Evolutionary conservation across 73 alveolate genomes (phyloP).

Genomic region (Paramecium primaurelia): DNA sequence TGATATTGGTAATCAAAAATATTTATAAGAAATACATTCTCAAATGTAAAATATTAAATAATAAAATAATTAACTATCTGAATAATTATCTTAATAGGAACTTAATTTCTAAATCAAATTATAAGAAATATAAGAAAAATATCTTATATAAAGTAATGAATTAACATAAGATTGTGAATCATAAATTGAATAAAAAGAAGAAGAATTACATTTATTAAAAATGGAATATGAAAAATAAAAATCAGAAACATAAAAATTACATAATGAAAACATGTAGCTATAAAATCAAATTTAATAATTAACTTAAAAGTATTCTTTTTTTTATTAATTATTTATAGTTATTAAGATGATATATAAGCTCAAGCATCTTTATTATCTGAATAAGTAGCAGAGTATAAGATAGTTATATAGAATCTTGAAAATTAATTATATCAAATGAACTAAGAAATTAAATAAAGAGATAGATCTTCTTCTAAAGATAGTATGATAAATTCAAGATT

Average conservation of each 20-base stretch:
- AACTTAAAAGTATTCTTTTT: not conserved
- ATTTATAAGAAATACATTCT: not conserved
- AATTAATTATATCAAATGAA: not conserved
- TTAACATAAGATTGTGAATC: not conserved
- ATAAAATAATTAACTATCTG: constrained; percentile 7
- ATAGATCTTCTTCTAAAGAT: constrained; percentile 5
- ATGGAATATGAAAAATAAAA: not conserved
- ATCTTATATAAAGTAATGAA: not conserved
- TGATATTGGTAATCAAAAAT: not conserved
- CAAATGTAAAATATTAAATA: not conserved
- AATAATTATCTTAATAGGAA: not conserved
- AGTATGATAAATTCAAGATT: not conserved
- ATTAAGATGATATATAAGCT: constrained; percentile 4
- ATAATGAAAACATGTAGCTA: not conserved
- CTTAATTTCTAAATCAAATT: not conserved
- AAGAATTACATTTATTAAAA: not conserved
- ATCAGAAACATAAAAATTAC: not conserved
- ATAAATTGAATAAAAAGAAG: constrained; percentile 1
- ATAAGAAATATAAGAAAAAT: not conserved
- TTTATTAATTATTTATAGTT: not conserved
- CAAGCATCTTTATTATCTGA: not conserved
- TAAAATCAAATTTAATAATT: not conserved
- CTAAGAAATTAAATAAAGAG: not conserved
- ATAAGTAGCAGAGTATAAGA: constrained; percentile 43
- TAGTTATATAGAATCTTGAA: constrained; percentile 29